These are phyloP conservation scores for Talaromyces nanjingensis DNA, from an alignment of 495 filamentous ascomycete genomes.

Conservation along the genomic window DNA sequence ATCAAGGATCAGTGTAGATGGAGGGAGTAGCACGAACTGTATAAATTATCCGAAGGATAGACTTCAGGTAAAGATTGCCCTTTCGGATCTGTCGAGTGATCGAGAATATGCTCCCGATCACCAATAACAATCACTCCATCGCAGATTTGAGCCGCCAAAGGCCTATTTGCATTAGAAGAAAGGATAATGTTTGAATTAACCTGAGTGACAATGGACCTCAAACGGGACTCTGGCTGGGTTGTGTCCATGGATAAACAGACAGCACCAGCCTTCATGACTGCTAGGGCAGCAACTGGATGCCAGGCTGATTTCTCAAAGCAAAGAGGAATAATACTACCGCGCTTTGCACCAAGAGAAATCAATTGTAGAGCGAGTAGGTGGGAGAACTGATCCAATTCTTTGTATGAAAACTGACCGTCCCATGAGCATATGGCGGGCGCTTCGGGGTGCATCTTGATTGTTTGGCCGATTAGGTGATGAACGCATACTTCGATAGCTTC, in stretches of 20 bases:
- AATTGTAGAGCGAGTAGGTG: background rate
- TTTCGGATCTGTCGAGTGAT: background rate
- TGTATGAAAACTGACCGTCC: slow-evolving; percentile 27
- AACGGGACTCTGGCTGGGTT: slow-evolving; percentile 8
- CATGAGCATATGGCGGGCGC: slow-evolving; percentile 22
- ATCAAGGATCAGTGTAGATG: background rate
- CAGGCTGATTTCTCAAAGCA: slow-evolving; percentile 16
- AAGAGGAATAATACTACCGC: slow-evolving; percentile 10
- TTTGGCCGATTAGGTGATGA: slow-evolving; percentile 14
- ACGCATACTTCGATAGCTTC: slow-evolving; percentile 11
- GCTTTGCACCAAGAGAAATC: background rate
- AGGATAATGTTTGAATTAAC: background rate
- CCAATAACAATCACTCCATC: background rate
- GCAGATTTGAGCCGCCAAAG: background rate
- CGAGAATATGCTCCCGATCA: background rate
- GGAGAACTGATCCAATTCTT: background rate
- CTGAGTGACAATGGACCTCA: slow-evolving; percentile 18
- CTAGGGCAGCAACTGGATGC: slow-evolving; percentile 11
- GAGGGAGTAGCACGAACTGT: background rate
- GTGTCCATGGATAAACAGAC: slow-evolving; percentile 11
- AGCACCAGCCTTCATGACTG: slow-evolving; percentile 16
- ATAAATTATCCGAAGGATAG: background rate
- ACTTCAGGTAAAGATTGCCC: background rate
- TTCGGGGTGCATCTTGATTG: slow-evolving; percentile 3
- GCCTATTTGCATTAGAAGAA: background rate